Evolutionary conservation across 805 yeast species (phyloP), one percentile per base, ranked within the genome.

Genomic region (Pichia californica): DNA sequence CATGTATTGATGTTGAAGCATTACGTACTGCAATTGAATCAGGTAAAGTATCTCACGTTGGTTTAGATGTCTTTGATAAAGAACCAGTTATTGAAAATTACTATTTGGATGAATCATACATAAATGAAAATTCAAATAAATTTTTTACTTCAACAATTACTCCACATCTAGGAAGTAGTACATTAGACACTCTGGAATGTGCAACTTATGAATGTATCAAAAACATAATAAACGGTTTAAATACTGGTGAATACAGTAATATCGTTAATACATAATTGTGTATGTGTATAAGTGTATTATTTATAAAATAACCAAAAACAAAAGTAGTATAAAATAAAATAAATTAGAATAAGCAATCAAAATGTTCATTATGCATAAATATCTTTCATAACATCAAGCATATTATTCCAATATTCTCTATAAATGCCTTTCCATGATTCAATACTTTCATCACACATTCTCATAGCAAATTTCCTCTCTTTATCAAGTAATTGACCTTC

Each of bases 111-210:
- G 41, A 42, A 33, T 6, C 15, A 9, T 8, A 11, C 7, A 32
- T 20, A 5, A 38, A 43, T 28, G 68, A 75, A 51, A 88, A 83
- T 56, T 25, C 33, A 14, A 42, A 41, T 38, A 31, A 30, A 4
- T 46, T 31, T 27, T 44, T 31, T 27, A 25, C 46, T 4, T 84
- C 83, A 14, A 62, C 79, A 0, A 61, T 81, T 35, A 70, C 83
- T 11, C 93, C 93, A 2, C 93, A 85, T 58, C 57, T 83, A 37
- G 93, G 87, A 0, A 79, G 87, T 19, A 73, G 82, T 5, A 81
- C 88, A 0, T 56, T 62, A 9, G 81, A 79, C 47, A 76, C 76
- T 52, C 74, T 73, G 48, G 66, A 70, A 44, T 59, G 61, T 19
- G 76, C 84, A 31, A 76, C 82, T 1, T 55, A 63, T 7, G 63